These are phyloP conservation scores for Chrysoporthe deuterocubensis DNA, from an alignment of 2,329 filamentous ascomycete species.

Conservation along the genomic window DNA sequence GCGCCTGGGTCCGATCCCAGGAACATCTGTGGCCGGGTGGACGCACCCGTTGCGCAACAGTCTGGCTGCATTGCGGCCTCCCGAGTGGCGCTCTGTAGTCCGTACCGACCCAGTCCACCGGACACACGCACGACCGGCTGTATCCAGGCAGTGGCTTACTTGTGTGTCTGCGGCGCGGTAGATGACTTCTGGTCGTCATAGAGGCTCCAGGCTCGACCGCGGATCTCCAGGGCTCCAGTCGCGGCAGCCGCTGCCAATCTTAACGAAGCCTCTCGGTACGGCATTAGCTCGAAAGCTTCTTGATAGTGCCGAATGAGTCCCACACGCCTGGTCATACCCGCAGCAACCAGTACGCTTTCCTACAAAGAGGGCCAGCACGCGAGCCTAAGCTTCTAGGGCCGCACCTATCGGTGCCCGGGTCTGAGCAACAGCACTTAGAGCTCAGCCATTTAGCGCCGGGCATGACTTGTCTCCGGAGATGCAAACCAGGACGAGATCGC, in stretches of 20 bases:
- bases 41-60: conserved; percentile 14
- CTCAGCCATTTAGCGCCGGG: background rate
- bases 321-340: background rate
- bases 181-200: background rate
- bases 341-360: background rate
- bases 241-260: background rate
- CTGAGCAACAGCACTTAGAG: background rate
- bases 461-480: conserved; percentile 3
- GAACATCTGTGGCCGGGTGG: background rate
- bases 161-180: background rate
- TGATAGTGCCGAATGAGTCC: background rate
- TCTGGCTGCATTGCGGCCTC: conserved; percentile 10
- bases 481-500: background rate
- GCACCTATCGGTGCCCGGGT: background rate
- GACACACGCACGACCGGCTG: background rate
- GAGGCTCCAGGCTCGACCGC: background rate
- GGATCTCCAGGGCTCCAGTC: background rate
- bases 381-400: conserved; percentile 7
- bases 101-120: conserved; percentile 1
- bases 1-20: background rate
- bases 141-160: background rate
- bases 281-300: conserved; percentile 7
- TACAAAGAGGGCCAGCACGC: background rate
- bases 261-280: background rate
- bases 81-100: background rate